Evolutionary conservation across 2,329 filamentous ascomycete species (phyloP), one percentile per base, ranked within the genome.

Genomic region (Purpureocillium lavendulum): DNA sequence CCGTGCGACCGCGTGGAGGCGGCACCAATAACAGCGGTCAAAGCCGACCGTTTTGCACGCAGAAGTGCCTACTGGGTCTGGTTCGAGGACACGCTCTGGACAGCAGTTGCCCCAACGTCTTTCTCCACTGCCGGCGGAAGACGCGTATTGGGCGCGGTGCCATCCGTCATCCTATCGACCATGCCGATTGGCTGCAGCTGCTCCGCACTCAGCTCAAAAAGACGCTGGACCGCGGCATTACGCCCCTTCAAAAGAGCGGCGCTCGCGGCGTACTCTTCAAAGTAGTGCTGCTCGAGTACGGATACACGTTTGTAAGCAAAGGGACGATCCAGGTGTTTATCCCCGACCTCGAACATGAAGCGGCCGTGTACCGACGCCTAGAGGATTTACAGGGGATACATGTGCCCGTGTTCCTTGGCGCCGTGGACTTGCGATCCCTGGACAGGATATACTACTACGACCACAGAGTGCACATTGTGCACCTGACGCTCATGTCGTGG

Each of bases 301-400:
- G 64, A 43, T 71, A 70, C 50, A 66, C 58, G 2, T 62, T 71
- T 34, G 51, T 64, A 18, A 51, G 57, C 36, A 71, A 72, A 47
- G 60, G 59, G 16, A 68, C 57, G 2, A 51, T 61, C 3, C 18
- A 13, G 16, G 53, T 43, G 14, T 63, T 62, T 15, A 43, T 59
- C 26, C 13, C 33, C 5, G 52, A 61, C 41, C 59, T 67, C 5
- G 30, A 59, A 42, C 50, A 64, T 32, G 59, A 68, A 46, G 54
- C 52, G 4, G 35, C 33, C 1, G 50, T 67, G 1, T 69, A 69
- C 42, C 9, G 48, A 11, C 54, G 52, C n/a, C 51, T 67, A 1
- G 14, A 42, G 35, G 36, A 48, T 9, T 33, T 62, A 15, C 57
- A 69, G 47, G 62, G 64, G 7, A 37, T 42, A 10, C 12, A 47